Conservation (phyloP, 2,329 filamentous ascomycete genomes). For the Aspergillus sp. region DNA sequence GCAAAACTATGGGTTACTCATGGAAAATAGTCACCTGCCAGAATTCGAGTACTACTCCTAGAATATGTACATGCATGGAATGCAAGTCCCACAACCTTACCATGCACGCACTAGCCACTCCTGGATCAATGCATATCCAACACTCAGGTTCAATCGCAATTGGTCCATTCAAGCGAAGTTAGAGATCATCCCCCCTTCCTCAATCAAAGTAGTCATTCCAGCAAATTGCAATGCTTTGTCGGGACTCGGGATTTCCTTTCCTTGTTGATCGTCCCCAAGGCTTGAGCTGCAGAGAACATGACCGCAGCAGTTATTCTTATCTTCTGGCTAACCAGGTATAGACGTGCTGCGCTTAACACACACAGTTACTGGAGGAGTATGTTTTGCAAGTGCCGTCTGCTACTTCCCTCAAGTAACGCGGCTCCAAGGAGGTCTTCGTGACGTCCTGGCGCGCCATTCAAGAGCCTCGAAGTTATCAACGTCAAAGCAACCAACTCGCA, state of each 20-base stretch:
- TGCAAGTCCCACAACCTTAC: background rate
- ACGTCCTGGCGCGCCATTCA: background rate
- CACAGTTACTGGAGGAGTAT: background rate
- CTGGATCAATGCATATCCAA: constrained; percentile 9
- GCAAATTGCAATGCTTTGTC: background rate
- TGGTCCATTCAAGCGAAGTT: constrained; percentile 1
- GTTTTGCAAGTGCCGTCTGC: background rate
- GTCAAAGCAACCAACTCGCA: background rate
- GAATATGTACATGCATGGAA: background rate
- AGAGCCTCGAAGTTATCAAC: background rate
- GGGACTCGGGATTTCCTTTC: constrained; percentile 1
- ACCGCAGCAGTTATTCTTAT: constrained; percentile 16
- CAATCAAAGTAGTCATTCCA: background rate
- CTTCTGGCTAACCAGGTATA: background rate
- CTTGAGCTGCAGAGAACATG: constrained; percentile 4
- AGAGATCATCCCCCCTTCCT: constrained; percentile 12
- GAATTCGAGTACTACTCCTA: too few relatives aligned
- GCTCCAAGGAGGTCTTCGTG: background rate
- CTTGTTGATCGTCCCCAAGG: background rate
- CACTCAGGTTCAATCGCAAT: constrained; percentile 1
- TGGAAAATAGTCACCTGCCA: background rate
- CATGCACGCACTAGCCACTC: constrained; percentile 7
- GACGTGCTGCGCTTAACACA: constrained; percentile 6
- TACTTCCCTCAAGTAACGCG: background rate
- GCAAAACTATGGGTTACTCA: background rate